These are phyloP conservation scores for Manihot esculenta DNA, from an alignment of 441 rosid species.

Conservation along the genomic window DNA sequence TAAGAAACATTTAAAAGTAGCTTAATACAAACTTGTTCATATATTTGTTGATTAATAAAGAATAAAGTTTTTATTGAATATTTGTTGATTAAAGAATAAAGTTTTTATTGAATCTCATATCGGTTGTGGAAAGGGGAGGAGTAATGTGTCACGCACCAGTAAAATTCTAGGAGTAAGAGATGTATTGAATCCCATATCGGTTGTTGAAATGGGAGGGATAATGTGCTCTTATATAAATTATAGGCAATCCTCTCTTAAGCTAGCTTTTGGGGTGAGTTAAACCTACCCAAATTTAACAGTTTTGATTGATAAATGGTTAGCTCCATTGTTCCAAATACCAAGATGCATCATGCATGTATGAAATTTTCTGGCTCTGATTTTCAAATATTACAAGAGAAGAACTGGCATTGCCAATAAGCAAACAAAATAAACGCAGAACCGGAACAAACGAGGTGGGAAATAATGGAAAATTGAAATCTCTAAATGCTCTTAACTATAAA, in stretches of 20 bases:
- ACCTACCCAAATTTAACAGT: too few relatives aligned
- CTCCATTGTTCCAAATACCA: neutral
- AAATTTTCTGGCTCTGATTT: constrained; percentile 6
- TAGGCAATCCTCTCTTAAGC: too few relatives aligned
- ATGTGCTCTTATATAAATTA: too few relatives aligned
- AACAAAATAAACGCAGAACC: constrained; percentile 18
- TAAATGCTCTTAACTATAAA: constrained; percentile 12
- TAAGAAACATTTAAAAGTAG: neutral
- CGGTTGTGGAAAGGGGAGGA: too few relatives aligned
- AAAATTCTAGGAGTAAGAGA: too few relatives aligned
- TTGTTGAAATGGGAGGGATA: too few relatives aligned
- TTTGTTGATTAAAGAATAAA: too few relatives aligned
- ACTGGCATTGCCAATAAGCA: constrained; percentile 12
- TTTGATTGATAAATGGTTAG: neutral
- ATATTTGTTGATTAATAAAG: neutral
- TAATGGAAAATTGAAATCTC: neutral
- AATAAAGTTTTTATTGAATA: neutral
- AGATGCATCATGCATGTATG: neutral
- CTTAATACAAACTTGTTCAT: neutral
- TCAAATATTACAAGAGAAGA: constrained; percentile 16
- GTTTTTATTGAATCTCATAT: too few relatives aligned
- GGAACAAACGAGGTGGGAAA: neutral
- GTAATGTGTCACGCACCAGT: too few relatives aligned
- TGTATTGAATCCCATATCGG: too few relatives aligned
- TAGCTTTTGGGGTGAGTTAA: too few relatives aligned